A percentile compares a stretch with the other conserved stretches of the same genome.
Evolutionary conservation across 2,329 filamentous ascomycete species (phyloP).

Genomic region (Colletotrichum sp.): DNA sequence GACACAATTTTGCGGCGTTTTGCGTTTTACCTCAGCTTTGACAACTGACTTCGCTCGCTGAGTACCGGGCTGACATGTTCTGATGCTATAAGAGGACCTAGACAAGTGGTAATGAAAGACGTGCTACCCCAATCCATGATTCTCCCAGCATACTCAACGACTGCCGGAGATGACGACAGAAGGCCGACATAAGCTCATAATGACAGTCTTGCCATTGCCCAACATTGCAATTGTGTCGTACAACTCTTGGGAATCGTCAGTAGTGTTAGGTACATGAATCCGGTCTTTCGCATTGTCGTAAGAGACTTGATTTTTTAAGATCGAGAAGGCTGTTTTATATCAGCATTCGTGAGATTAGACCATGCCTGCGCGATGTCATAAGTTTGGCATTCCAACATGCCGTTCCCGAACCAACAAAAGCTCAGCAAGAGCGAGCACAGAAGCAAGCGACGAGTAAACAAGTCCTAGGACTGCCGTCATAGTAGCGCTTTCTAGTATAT

Average conservation of each 20-base stretch:
- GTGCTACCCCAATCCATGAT: too few species aligned
- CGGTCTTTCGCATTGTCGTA: neutral
- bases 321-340: neutral
- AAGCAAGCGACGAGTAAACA: neutral
- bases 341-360: accelerated
- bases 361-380: neutral
- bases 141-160: too few species aligned
- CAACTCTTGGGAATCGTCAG: neutral
- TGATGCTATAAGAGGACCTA: too few species aligned
- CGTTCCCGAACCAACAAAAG: neutral
- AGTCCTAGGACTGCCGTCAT: neutral
- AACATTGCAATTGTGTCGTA: neutral
- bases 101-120: too few species aligned
- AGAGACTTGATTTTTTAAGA: neutral
- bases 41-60: too few species aligned
- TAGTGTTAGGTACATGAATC: neutral
- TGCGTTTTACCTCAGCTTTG: too few species aligned
- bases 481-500: neutral
- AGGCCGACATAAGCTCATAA: accelerated
- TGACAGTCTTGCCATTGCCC: accelerated
- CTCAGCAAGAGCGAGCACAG: neutral
- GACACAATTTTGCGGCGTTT: too few species aligned
- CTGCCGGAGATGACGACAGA: too few species aligned
- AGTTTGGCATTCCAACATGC: accelerated
- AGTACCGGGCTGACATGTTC: too few species aligned